Percentiles rank a stretch among this genome's conserved stretches.
Evolutionary conservation across 2,329 filamentous ascomycete genomes (phyloP).

Genomic region (Parastagonospora nodorum): DNA sequence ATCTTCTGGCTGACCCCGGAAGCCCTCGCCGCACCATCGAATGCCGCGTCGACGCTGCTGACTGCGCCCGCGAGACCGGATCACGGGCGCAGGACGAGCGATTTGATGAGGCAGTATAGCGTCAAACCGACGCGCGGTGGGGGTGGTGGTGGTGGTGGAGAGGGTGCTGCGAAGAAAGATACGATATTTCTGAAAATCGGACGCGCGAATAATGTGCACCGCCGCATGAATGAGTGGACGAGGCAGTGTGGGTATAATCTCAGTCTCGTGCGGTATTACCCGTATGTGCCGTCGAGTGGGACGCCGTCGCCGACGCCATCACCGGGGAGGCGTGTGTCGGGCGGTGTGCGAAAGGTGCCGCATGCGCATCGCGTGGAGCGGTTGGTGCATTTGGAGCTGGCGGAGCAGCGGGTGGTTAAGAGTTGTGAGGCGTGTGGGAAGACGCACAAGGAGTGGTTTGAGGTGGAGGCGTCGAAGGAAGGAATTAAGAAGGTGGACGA

Average conservation of each 20-base stretch:
- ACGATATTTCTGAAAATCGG: slow-evolving; percentile 72
- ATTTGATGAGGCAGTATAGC: slow-evolving; percentile 41
- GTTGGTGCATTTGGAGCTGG: slow-evolving; percentile 88
- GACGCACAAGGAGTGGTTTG: slow-evolving; percentile 94
- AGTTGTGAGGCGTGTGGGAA: slow-evolving; percentile 79
- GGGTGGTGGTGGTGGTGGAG: too few relatives aligned
- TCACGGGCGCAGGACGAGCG: slow-evolving; percentile 36
- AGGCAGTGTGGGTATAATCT: slow-evolving; percentile 90
- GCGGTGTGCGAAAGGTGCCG: slow-evolving; percentile 69
- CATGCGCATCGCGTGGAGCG: slow-evolving; percentile 88
- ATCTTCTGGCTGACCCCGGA: slow-evolving; percentile 92
- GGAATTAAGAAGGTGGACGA: slow-evolving; percentile 73
- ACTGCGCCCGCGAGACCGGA: slow-evolving; percentile 56
- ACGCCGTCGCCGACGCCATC: slow-evolving; percentile 33
- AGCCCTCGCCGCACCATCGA: slow-evolving; percentile 60
- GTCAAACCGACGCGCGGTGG: slow-evolving; percentile 21
- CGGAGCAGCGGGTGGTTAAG: slow-evolving; percentile 60
- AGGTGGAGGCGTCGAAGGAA: slow-evolving; percentile 74
- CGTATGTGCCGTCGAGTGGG: slow-evolving; percentile 61
- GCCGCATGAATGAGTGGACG: slow-evolving; percentile 90
- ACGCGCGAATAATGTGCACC: slow-evolving; percentile 79
- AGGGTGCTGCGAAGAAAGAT: slow-evolving; percentile 43
- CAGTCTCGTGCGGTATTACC: slow-evolving; percentile 89
- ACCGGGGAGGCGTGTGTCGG: slow-evolving; percentile 19
- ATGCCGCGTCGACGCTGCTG: slow-evolving; percentile 49